Base-by-base conservation (phyloP, 1,139 yeast genomes). In the Ashbya aceris region DNA sequence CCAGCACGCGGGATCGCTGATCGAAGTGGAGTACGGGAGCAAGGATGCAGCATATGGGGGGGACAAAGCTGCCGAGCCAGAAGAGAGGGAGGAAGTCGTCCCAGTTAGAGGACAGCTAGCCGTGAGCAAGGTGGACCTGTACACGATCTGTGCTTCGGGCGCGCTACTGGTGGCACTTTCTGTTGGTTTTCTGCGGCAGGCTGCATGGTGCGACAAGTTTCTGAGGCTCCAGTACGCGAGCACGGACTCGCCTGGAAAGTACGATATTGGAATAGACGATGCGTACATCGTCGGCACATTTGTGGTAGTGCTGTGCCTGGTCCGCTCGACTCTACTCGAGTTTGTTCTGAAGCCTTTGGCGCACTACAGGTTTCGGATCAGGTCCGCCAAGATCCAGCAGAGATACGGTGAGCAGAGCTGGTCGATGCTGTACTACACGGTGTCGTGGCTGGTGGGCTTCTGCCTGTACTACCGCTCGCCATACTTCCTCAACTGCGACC, bases 331-430 rank as follows among this genome's bases (percentile, higher is more conserved):
- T 27, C 55, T 76, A 36, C 80, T 84, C 79, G 71, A 73, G 43
- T 74, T 68, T 54, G 51, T 74, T 8, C 71, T 82, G 44, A 69
- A 66, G 40, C 89, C 89, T 12, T 55, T 79, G 45, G 87, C 86
- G 2, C 49, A 56, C 11, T 44, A 56, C n/a, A 48, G 56, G 34
- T 64, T 69, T 43, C 67, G 74, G 12, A 77, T 83, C 44, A 62
- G 62, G 35, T 67, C 73, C 1, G 59, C 58, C 11, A 79, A 76
- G 55, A 74, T 79, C 2, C 66, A 69, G 36, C 74, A 74, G 41
- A 71, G 96, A 48, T 86, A 83, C 56, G 82, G 86, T 42, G 96
- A 87, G 64, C 96, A 86, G 66, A 79, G 87, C 45, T 87, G 96
- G 95, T 69, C 77, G 30, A 62, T 76, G 30, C 57, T 75, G n/a